Conservation (phyloP, 83 land plant genomes). For the Larix sibirica region DNA sequence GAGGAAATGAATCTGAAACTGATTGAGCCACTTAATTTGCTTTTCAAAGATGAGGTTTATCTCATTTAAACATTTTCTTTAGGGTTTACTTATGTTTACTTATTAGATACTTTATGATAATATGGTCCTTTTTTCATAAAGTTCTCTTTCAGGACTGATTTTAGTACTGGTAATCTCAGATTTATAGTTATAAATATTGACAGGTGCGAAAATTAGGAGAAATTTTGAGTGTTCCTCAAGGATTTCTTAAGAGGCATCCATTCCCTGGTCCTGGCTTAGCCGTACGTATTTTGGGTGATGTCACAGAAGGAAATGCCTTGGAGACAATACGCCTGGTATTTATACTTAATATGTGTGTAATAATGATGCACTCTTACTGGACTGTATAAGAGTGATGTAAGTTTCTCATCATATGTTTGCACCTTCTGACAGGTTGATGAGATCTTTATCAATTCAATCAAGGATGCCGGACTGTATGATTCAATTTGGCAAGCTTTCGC, state of each 20-base stretch:
- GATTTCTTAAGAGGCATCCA: constrained; percentile 93
- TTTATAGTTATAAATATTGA: background rate
- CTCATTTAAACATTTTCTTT: background rate
- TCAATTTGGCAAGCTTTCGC: constrained; percentile 98
- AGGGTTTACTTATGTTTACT: background rate
- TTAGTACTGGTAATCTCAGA: constrained; percentile 8
- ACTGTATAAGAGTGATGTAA: background rate
- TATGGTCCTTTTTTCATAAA: background rate
- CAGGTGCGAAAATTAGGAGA: constrained; percentile 86
- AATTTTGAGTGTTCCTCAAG: constrained; percentile 71
- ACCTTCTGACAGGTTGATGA: constrained; percentile 76
- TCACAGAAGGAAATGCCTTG: constrained; percentile 87
- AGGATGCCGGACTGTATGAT: constrained; percentile 94
- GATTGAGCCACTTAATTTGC: constrained; percentile 82
- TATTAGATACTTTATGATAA: background rate
- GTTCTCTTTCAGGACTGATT: background rate
- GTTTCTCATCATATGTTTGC: background rate
- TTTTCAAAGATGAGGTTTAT: constrained; percentile 88
- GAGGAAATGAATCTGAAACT: constrained; percentile 79
- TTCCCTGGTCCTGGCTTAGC: constrained; percentile 99
- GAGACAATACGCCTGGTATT: constrained; percentile 83
- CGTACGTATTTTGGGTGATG: constrained; percentile 90
- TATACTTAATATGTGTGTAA: background rate
- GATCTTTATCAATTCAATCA: constrained; percentile 79
- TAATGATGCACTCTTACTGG: background rate